A percentile compares a stretch with the other conserved stretches of the same genome.
phyloP scores from a whole-genome alignment of 2,329 filamentous ascomycete species.

The Gnomoniopsis sp. region DNA sequence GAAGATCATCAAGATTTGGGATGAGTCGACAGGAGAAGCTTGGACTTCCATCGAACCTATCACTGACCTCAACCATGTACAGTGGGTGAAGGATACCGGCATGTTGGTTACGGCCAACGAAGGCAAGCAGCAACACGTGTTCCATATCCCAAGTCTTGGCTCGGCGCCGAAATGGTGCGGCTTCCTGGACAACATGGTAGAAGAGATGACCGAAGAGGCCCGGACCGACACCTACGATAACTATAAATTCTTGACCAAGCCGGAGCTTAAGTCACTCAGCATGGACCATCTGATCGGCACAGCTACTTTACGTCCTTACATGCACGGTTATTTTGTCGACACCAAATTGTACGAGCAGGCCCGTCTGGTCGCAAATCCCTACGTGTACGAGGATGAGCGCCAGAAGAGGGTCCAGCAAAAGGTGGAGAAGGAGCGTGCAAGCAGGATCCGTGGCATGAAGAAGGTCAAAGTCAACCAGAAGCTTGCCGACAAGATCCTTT shows the following conservation, averaged over 20 bases:
- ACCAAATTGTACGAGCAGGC: conserved; percentile 96
- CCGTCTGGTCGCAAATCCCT: conserved; percentile 86
- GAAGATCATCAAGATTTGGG: conserved; percentile 96
- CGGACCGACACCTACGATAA: conserved; percentile 91
- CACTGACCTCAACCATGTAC: conserved; percentile 92
- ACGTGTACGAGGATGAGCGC: conserved; percentile 88
- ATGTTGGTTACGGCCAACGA: conserved; percentile 98
- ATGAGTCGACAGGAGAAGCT: conserved; percentile 69
- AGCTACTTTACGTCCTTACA: conserved; percentile 87
- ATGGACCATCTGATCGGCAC: conserved; percentile 87
- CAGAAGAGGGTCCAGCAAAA: conserved; percentile 90
- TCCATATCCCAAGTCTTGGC: conserved; percentile 91
- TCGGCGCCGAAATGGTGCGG: conserved; percentile 94
- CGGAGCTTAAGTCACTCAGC: conserved; percentile 81
- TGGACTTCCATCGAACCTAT: conserved; percentile 96
- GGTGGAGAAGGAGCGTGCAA: conserved; percentile 95
- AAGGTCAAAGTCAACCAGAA: conserved; percentile 96
- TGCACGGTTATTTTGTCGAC: conserved; percentile 98
- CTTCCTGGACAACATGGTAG: conserved; percentile 95
- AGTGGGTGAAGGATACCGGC: conserved; percentile 86
- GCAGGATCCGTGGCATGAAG: conserved; percentile 88
- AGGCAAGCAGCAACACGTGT: conserved; percentile 89
- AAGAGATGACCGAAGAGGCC: conserved; percentile 91
- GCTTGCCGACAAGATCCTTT: conserved; percentile 70
- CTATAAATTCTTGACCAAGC: conserved; percentile 93